A percentile compares a stretch with the other conserved stretches of the same genome.
Evolutionary conservation across 306 rosid genomes (phyloP).

Genomic region (Trichosanthes cucumerina): DNA sequence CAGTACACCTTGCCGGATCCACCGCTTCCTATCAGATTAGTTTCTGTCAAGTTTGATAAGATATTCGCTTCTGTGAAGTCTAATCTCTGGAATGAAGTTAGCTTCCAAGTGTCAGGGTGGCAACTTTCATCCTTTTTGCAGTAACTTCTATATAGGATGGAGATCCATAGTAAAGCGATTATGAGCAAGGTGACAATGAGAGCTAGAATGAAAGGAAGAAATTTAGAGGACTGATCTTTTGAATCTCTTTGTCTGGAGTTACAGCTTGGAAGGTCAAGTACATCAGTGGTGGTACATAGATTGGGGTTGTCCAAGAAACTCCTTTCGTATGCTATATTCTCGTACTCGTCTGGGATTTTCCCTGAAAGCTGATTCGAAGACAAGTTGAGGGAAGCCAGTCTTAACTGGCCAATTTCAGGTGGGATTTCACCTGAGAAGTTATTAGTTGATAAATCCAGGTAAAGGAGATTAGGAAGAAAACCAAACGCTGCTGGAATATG

Average conservation of each 20-base stretch:
- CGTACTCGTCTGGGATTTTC: conserved; percentile 46
- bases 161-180: conserved; percentile 18
- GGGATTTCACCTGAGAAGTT: conserved; percentile 67
- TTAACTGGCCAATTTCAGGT: conserved; percentile 33
- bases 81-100: conserved; percentile 65
- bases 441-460: conserved; percentile 66
- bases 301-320: conserved; percentile 65
- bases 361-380: conserved; percentile 73
- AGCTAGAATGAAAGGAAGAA: conserved; percentile 33
- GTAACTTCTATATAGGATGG: conserved; percentile 17
- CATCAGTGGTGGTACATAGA: conserved; percentile 35
- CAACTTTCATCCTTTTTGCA: conserved; percentile 21
- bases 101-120: conserved; percentile 54
- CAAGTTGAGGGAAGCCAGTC: conserved; percentile 55
- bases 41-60: conserved; percentile 43
- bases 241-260: conserved; percentile 14
- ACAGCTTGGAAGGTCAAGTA: conserved; percentile 36
- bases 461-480: conserved; percentile 37
- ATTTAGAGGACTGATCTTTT: conserved; percentile 27
- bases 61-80: conserved; percentile 44
- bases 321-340: conserved; percentile 41
- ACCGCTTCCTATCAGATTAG: conserved; percentile 72
- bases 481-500: conserved; percentile 41
- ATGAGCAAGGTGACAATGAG: conserved; percentile 15
- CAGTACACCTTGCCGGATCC: conserved; percentile 82